Conservation (phyloP, 768 basidiomycete genomes). For the Phlegmacium glaucopus region DNA sequence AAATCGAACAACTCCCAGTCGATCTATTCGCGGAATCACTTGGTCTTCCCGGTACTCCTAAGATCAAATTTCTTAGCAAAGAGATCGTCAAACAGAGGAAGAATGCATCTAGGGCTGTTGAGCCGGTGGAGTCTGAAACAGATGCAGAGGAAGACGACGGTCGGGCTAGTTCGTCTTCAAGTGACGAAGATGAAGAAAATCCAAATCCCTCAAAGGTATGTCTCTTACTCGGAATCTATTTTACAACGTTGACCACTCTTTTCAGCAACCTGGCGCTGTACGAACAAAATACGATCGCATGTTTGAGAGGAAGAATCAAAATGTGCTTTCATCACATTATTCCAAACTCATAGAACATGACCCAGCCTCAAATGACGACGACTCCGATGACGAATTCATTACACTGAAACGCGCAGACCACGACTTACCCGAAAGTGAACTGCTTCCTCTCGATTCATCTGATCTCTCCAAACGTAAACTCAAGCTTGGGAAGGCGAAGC, state of each 20-base stretch:
- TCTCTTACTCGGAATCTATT: neutral
- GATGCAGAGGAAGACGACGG: neutral
- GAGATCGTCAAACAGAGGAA: constrained; percentile 74
- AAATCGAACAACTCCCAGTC: constrained; percentile 75
- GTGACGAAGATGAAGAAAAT: neutral
- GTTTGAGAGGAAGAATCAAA: constrained; percentile 96
- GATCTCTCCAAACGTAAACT: constrained; percentile 86
- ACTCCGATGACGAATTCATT: constrained; percentile 68
- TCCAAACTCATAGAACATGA: constrained; percentile 78
- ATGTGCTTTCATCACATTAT: constrained; percentile 88
- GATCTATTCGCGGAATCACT: constrained; percentile 86
- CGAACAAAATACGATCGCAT: constrained; percentile 97
- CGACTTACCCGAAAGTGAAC: constrained; percentile 42
- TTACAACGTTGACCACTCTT: neutral
- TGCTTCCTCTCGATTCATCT: constrained; percentile 23
- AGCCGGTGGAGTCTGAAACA: constrained; percentile 23
- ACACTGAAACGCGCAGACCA: constrained; percentile 92
- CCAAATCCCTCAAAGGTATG: constrained; percentile 38
- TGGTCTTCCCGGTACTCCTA: constrained; percentile 91
- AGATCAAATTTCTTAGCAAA: constrained; percentile 80
- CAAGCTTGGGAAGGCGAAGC: constrained; percentile 71
- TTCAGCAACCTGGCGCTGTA: constrained; percentile 38
- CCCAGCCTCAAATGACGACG: constrained; percentile 36
- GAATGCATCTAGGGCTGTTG: constrained; percentile 56
- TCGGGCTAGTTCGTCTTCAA: neutral